Base-by-base conservation (phyloP, 805 yeast species). In the Wickerhamiella brachini region DNA sequence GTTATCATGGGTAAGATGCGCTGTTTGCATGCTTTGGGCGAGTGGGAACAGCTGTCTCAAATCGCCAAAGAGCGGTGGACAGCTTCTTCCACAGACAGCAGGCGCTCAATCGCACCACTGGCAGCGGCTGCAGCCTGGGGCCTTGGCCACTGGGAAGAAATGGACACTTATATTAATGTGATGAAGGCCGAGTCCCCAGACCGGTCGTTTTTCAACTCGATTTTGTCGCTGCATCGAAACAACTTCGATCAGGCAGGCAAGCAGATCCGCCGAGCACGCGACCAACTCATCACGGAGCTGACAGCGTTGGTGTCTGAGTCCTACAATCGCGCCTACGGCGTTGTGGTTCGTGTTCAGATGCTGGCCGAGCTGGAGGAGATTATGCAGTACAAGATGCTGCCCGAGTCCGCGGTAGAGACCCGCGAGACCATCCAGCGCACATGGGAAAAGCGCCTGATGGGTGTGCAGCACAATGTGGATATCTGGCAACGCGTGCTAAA, bases 111-210 rank as follows among this genome's bases (percentile, higher is more conserved):
- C 58, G 98, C 98, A 1, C 97, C 98, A 0, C 70, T 94, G 50
- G 98, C 97, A 0, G 98, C 98, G 0, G 97, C 97, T 2, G 97
- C 98, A 1, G 87, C 97, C 1, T 93, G 98, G 98, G 97, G 97
- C 15, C 71, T 94, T 43, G 90, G 90, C 1, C 93, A 86, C 62
- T 94, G 98, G 98, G 96, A 88, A 57, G 75, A 85, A 59, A 89
- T 94, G 88, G 97, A 86, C 60, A 78, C 84, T 7, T 93, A 88
- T 59, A 89, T 90, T 51, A 72, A 79, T 56, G 95, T 85, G 1
- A 88, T 93, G 95, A 86, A 86, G 57, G 71, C 79, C 2, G 95
- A 87, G 54, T 85, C 96, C 2, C 96, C 97, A 0, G 97, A 93
- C 62, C 80, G 88, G 53, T 90, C 96, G 1, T 94, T 93, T 65